These are phyloP conservation scores for Pharnaceum exiguum DNA, from an alignment of 148 eudicot genomes.

Conservation along the genomic window DNA sequence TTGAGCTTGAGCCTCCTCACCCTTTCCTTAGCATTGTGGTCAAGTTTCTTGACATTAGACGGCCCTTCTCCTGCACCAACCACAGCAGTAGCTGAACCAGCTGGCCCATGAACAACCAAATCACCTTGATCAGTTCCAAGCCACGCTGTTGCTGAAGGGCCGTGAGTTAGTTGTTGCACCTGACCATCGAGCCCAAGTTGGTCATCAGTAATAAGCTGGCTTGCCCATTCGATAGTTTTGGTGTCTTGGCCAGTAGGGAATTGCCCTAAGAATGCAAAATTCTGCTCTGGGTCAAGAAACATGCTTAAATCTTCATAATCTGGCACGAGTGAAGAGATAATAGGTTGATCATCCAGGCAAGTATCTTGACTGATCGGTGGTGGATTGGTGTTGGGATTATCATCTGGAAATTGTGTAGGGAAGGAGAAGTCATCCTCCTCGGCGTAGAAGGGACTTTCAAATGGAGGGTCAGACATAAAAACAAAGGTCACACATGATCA, in stretches of 20 bases:
- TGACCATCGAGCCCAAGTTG: conserved; percentile 2
- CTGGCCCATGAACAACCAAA: no score
- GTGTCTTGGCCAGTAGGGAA: neutral
- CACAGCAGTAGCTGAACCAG: no score
- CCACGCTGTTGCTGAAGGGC: no score
- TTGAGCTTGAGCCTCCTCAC: conserved; percentile 44
- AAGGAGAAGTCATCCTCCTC: conserved; percentile 19
- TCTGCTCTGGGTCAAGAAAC: conserved; percentile 11
- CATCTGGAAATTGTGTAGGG: conserved; percentile 4
- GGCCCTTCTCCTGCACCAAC: conserved; percentile 9
- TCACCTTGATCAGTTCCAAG: no score
- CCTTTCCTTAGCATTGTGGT: conserved; percentile 58
- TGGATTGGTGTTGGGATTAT: neutral
- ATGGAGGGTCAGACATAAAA: conserved; percentile 30
- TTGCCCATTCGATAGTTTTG: neutral
- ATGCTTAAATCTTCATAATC: conserved; percentile 27
- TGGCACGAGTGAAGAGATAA: conserved; percentile 12
- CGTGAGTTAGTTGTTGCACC: neutral
- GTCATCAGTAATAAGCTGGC: conserved; percentile 8
- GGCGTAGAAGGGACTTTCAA: conserved; percentile 20
- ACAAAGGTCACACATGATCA: neutral
- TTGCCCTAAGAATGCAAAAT: conserved; percentile 14
- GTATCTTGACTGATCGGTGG: conserved; percentile 3
- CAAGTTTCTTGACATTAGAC: conserved; percentile 28
- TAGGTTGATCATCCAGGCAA: neutral